These are phyloP conservation scores for Fusarium brachygibbosum DNA, from an alignment of 2,329 filamentous ascomycete genomes.

Conservation along the genomic window DNA sequence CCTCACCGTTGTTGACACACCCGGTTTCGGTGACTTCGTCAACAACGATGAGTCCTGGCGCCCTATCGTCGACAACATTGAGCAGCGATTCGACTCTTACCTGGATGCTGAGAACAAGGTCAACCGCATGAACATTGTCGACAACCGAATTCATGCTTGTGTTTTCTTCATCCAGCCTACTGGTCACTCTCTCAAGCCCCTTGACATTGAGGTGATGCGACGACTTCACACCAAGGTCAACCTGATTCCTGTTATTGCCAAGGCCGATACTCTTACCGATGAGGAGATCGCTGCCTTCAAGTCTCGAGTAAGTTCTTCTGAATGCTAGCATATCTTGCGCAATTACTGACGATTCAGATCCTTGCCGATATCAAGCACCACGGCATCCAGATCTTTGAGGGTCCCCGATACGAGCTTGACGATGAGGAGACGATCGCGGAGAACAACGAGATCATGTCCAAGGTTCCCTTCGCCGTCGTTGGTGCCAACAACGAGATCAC, in stretches of 20 bases:
- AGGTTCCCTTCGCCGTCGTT: constrained; percentile 98
- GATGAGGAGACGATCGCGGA: constrained; percentile 99
- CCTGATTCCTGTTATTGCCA: constrained; percentile 98
- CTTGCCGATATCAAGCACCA: constrained; percentile 97
- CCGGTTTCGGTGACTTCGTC: constrained; percentile 98
- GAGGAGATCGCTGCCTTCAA: constrained; percentile 97
- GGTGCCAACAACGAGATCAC: constrained; percentile 96
- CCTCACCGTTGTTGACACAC: constrained; percentile 96
- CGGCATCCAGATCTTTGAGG: constrained; percentile 98
- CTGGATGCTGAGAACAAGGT: constrained; percentile 99
- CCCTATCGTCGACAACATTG: constrained; percentile 99
- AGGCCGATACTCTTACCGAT: constrained; percentile 97
- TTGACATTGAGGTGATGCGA: constrained; percentile 99
- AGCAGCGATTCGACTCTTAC: constrained; percentile 98
- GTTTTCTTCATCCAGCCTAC: constrained; percentile 99
- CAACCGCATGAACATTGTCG: constrained; percentile 99
- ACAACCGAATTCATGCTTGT: constrained; percentile 98
- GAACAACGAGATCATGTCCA: constrained; percentile 99
- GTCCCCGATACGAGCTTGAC: constrained; percentile 97
- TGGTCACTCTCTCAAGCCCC: constrained; percentile 96
- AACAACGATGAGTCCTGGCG: constrained; percentile 99
- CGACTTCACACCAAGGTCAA: constrained; percentile 99
- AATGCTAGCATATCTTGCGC: neutral
- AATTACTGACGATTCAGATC: constrained; percentile 71
- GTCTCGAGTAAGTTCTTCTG: constrained; percentile 81